phyloP scores from a whole-genome alignment of 257 asterid genomes.

The Solanum medicagineum region DNA sequence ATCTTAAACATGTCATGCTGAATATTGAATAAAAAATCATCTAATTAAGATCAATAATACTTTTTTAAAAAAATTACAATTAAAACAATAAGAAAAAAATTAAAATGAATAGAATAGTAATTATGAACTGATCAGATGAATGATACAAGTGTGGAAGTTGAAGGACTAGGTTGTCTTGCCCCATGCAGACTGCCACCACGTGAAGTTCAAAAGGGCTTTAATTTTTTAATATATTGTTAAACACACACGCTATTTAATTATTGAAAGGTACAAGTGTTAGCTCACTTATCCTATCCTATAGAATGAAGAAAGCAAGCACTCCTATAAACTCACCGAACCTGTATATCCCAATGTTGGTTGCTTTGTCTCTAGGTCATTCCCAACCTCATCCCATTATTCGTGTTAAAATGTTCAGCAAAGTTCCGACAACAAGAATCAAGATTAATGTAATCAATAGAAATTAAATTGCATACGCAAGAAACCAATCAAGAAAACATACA shows the following conservation, averaged over 20 bases:
- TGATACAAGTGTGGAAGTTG: neutral
- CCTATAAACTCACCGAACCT: slow-evolving; percentile 11
- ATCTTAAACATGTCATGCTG: too few relatives aligned
- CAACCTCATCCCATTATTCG: slow-evolving; percentile 15
- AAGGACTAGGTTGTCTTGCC: slow-evolving; percentile 9
- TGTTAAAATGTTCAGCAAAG: slow-evolving; percentile 7
- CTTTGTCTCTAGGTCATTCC: slow-evolving; percentile 27
- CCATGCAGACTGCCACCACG: slow-evolving; percentile 25
- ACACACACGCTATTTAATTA: neutral
- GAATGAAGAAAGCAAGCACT: neutral
- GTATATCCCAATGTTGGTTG: slow-evolving; percentile 14
- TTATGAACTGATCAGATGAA: neutral
- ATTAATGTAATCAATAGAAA: neutral
- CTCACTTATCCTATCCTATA: neutral
- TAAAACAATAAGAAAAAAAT: too few relatives aligned
- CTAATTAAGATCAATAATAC: too few relatives aligned
- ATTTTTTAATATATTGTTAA: neutral
- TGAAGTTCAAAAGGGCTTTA: slow-evolving; percentile 21
- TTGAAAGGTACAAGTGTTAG: neutral
- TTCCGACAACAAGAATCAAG: slow-evolving; percentile 32
- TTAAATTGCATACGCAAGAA: neutral
- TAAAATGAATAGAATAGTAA: too few relatives aligned
- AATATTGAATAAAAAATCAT: too few relatives aligned
- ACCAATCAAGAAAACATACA: too few relatives aligned
- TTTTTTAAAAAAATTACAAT: too few relatives aligned